A percentile compares a stretch with the other conserved stretches of the same genome.
These are phyloP conservation scores for Phytophthora tentaculata DNA, from an alignment of 352 stramenopile species.

Conservation along the genomic window DNA sequence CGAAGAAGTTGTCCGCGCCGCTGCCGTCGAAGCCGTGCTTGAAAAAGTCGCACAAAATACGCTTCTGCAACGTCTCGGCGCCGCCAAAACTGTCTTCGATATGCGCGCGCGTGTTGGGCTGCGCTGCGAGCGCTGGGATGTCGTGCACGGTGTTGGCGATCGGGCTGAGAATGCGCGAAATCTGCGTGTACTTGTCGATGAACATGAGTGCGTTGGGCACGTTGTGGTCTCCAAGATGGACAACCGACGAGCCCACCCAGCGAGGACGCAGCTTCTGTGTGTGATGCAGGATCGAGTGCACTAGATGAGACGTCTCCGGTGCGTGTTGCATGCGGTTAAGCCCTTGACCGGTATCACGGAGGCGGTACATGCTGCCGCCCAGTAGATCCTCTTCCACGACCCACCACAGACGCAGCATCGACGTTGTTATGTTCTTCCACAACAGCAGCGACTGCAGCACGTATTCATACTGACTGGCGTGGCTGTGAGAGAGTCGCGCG, in stretches of 20 bases:
- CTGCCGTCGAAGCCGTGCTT: conserved; percentile 94
- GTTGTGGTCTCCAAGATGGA: conserved; percentile 95
- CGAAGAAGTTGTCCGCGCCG: conserved; percentile 89
- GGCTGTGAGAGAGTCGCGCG: conserved; percentile 62
- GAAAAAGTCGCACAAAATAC: conserved; percentile 93
- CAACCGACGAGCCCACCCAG: conserved; percentile 91
- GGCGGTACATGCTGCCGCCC: conserved; percentile 54
- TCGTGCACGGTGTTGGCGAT: conserved; percentile 68
- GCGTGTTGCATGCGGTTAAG: conserved; percentile 75
- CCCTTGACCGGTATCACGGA: conserved; percentile 70
- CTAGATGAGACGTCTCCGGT: conserved; percentile 57
- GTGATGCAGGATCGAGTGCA: conserved; percentile 57
- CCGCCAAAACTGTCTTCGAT: conserved; percentile 79
- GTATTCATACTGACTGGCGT: conserved; percentile 69
- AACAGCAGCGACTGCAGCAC: conserved; percentile 68
- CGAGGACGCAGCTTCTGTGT: conserved; percentile 51
- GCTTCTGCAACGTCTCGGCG: conserved; percentile 71
- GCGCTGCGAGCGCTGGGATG: conserved; percentile 45
- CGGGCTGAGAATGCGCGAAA: conserved; percentile 69
- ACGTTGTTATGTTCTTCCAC: conserved; percentile 69
- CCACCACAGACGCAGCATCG: conserved; percentile 73
- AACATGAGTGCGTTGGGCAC: conserved; percentile 96
- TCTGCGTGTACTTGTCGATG: conserved; percentile 96
- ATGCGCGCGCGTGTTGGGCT: conserved; percentile 65
- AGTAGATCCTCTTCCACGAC: conserved; percentile 69